Conservation (phyloP, 139 green algal genomes). For the Desmodesmus armatus region DNA sequence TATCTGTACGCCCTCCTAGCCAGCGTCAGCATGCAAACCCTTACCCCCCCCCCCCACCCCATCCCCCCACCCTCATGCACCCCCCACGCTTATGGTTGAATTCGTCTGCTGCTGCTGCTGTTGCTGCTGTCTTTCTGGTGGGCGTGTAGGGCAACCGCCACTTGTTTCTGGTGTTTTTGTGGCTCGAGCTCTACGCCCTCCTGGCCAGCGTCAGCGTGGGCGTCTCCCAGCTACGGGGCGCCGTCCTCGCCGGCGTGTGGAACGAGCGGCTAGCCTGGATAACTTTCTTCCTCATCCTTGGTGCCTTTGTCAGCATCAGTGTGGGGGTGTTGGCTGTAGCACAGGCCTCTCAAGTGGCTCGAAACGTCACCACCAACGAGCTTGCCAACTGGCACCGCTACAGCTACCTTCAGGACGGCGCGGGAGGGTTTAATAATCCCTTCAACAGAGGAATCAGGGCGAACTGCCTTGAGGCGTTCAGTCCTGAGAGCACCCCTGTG, state of each 20-base stretch:
- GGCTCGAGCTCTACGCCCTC: slow-evolving; percentile 85
- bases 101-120: too few relatives aligned
- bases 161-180: slow-evolving; percentile 91
- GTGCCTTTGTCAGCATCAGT: slow-evolving; percentile 85
- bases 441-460: slow-evolving; percentile 81
- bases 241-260: background rate
- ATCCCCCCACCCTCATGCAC: too few relatives aligned
- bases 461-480: slow-evolving; percentile 69
- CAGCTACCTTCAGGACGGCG: slow-evolving; percentile 80
- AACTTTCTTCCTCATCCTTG: slow-evolving; percentile 83
- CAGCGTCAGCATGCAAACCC: too few relatives aligned
- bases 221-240: slow-evolving; percentile 55
- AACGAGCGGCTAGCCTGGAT: slow-evolving; percentile 49
- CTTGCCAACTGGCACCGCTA: slow-evolving; percentile 95
- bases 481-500: slow-evolving; percentile 37
- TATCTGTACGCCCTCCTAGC: too few relatives aligned
- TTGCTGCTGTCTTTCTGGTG: too few relatives aligned
- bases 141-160: slow-evolving; percentile 73
- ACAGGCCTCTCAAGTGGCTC: slow-evolving; percentile 79
- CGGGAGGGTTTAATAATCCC: slow-evolving; percentile 89
- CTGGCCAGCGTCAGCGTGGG: slow-evolving; percentile 50
- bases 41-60: too few relatives aligned
- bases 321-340: slow-evolving; percentile 85
- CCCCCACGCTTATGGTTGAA: too few relatives aligned
- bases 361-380: slow-evolving; percentile 98